Base-by-base conservation (phyloP, 345 rosid species). In the Luvunga scandens region DNA sequence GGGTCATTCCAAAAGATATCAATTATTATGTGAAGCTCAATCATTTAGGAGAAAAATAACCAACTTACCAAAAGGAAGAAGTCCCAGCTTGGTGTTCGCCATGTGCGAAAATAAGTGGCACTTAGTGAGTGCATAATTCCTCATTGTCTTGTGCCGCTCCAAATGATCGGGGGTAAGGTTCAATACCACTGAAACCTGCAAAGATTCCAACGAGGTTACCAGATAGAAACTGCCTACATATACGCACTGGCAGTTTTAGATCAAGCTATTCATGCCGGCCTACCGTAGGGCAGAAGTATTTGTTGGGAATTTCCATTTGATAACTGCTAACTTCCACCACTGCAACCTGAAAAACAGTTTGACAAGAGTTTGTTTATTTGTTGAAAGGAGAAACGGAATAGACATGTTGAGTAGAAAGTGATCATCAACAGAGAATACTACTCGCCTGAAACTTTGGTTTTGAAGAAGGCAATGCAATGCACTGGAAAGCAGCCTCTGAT, bases 281-380 rank as follows among this genome's bases (percentile, higher is more conserved):
- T 69, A 82, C 85, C 0, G 79, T 77, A 63, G 85, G 85, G 79
- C 80, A 59, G 69, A 81, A 81, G 79, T 70, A 77, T 38, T 55
- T 30, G 60, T 34, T 69, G 65, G 87, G 84, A 81, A 84, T 74
- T 77, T 79, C 85, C 83, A 84, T 76, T 76, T 84, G 85, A 66
- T 79, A 82, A 68, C 87, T 81, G 79, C 87, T 84, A 68, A 79
- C 85, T 69, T 82, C 87, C 77, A 82, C 85, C 30, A 82, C 83
- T 30, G 83, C 87, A 69, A 81, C 83, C 85, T 79, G 71, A 42
- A 76, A 83, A 72, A 75, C 42, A 39, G 60, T 34, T 28, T 6
- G 50, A 53, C 57, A 38, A 25, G 33, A 22, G 66, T 6, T 61
- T 27, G 27, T 55, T 71, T n/a, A 69, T 56, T 66, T 25, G 10